These are phyloP conservation scores for Pyracantha coccinea DNA, from an alignment of 331 rosid species.

Conservation along the genomic window DNA sequence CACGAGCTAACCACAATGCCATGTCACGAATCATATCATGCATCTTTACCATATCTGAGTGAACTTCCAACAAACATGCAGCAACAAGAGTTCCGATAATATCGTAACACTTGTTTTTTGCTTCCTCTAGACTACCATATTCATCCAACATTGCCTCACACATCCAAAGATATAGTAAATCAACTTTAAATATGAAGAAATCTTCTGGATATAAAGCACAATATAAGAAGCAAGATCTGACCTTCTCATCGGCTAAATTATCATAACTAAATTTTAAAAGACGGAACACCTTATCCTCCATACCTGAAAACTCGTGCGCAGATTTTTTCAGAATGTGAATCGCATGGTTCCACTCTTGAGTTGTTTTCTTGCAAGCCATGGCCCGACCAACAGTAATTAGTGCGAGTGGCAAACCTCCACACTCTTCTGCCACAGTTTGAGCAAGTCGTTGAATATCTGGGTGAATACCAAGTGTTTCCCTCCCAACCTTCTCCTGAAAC, in stretches of 20 bases:
- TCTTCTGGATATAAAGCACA: conserved; percentile 4
- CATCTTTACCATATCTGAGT: not conserved
- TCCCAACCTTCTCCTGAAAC: conserved; percentile 13
- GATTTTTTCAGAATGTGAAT: not conserved
- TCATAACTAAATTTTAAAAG: conserved; percentile 4
- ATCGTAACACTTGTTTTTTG: not conserved
- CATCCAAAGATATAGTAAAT: not conserved
- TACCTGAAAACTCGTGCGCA: conserved; percentile 7
- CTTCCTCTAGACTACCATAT: not conserved
- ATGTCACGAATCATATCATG: conserved; percentile 6
- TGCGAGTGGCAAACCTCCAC: conserved; percentile 16
- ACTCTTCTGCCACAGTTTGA: not conserved
- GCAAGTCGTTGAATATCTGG: not conserved
- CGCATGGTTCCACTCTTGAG: conserved; percentile 2
- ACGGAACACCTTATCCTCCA: not conserved
- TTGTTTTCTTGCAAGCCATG: conserved; percentile 10
- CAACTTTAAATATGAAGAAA: not conserved
- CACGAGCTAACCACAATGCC: conserved; percentile 8
- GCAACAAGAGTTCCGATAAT: not conserved
- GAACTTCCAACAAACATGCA: not conserved
- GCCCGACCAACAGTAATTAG: not conserved
- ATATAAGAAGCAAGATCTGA: conserved; percentile 9
- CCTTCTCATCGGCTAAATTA: not conserved
- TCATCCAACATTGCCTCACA: not conserved
- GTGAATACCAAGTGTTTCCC: not conserved